These are phyloP conservation scores for Scedosporium aurantiacum DNA, from an alignment of 2,329 filamentous ascomycete genomes.

Conservation along the genomic window DNA sequence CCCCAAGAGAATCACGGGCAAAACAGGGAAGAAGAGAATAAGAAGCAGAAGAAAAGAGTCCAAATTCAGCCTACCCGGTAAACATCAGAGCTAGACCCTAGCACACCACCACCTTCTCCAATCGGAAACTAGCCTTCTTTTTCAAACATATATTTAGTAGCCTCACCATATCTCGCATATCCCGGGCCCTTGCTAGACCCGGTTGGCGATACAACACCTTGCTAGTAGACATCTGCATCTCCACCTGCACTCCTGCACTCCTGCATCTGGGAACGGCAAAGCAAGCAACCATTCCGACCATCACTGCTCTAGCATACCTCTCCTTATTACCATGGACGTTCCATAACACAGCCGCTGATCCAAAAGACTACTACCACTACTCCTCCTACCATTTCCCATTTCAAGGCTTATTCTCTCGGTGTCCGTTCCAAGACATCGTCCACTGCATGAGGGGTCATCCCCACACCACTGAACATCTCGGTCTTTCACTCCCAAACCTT, in stretches of 20 bases:
- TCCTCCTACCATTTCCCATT: background rate
- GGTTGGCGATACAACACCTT: background rate
- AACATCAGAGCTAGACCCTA: background rate
- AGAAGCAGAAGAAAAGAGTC: background rate
- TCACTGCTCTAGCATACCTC: background rate
- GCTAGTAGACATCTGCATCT: background rate
- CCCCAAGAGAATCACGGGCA: too few relatives aligned
- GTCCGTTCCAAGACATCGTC: background rate
- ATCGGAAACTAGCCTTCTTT: too few relatives aligned
- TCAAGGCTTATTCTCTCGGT: background rate
- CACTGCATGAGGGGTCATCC: slow-evolving; percentile 6
- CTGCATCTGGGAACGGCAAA: background rate
- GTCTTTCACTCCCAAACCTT: slow-evolving; percentile 5
- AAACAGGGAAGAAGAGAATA: too few relatives aligned
- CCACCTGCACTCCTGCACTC: background rate
- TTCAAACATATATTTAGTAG: too few relatives aligned
- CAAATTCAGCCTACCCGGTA: background rate
- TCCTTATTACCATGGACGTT: background rate
- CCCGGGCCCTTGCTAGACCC: too few relatives aligned
- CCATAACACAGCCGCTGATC: background rate
- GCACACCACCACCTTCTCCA: too few relatives aligned
- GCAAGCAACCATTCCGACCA: background rate
- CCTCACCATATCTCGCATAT: too few relatives aligned
- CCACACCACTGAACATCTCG: slow-evolving; percentile 1
- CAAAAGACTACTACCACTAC: background rate